These are phyloP conservation scores for Amyloporia xantha DNA, from an alignment of 768 basidiomycete species.

Conservation along the genomic window DNA sequence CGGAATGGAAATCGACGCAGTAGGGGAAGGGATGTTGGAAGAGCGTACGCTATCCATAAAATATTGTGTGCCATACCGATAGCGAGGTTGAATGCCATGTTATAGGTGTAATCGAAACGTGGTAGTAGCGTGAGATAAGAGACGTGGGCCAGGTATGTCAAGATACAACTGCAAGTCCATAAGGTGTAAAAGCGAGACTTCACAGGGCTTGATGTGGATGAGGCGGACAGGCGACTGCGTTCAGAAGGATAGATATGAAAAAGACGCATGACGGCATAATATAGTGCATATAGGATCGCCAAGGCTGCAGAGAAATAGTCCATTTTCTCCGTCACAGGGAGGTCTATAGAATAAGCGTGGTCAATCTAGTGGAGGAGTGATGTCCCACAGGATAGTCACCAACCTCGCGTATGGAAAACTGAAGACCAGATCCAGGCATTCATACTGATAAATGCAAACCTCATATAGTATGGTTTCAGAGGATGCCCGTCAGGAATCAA, in stretches of 20 bases:
- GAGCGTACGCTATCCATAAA: slow-evolving; percentile 73
- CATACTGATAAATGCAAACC: slow-evolving; percentile 64
- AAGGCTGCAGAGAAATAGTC: slow-evolving; percentile 95
- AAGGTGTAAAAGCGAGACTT: background rate
- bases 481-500: slow-evolving; percentile 52
- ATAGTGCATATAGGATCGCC: slow-evolving; percentile 77
- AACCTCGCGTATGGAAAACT: slow-evolving; percentile 91
- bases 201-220: slow-evolving; percentile 19
- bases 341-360: slow-evolving; percentile 43
- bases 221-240: slow-evolving; percentile 15
- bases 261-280: slow-evolving; percentile 68
- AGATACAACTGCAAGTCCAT: slow-evolving; percentile 48
- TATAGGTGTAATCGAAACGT: slow-evolving; percentile 91
- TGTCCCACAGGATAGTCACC: slow-evolving; percentile 24
- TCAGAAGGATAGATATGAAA: slow-evolving; percentile 59
- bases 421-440: slow-evolving; percentile 93
- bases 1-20: slow-evolving; percentile 49
- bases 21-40: slow-evolving; percentile 41
- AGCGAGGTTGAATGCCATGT: slow-evolving; percentile 76
- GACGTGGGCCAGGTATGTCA: slow-evolving; percentile 63
- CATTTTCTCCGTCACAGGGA: slow-evolving; percentile 75
- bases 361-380: background rate
- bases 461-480: slow-evolving; percentile 60
- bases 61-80: slow-evolving; percentile 75
- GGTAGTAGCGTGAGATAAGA: slow-evolving; percentile 71